phyloP scores from a whole-genome alignment of 2,329 filamentous ascomycete species.

The Diaporthe aspalathi region DNA sequence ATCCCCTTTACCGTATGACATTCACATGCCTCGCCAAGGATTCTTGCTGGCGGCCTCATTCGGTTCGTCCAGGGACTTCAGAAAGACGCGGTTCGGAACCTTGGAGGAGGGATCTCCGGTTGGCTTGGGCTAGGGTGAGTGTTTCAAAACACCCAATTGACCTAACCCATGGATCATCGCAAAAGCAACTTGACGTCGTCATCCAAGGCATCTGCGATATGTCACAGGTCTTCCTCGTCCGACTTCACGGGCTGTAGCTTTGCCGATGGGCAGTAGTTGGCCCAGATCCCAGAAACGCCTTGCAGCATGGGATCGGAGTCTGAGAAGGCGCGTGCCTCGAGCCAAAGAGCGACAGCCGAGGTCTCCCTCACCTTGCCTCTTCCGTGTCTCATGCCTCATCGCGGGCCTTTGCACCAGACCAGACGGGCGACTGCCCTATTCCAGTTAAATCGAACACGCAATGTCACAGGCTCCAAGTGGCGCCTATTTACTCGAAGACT shows the following conservation, averaged over 20 bases:
- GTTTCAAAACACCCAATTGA: slow-evolving; percentile 18
- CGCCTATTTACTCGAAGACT: background rate
- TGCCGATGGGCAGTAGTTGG: slow-evolving; percentile 2
- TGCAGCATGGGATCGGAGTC: slow-evolving; percentile 13
- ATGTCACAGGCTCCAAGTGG: background rate
- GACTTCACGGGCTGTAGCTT: background rate
- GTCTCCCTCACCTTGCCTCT: background rate
- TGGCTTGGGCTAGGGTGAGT: slow-evolving; percentile 1
- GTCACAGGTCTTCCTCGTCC: background rate
- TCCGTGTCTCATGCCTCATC: background rate
- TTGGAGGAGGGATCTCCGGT: background rate
- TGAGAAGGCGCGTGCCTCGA: slow-evolving; percentile 17
- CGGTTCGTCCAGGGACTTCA: background rate
- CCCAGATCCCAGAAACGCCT: background rate
- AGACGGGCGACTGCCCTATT: background rate
- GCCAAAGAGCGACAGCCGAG: slow-evolving; percentile 19
- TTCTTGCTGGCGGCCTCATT: background rate
- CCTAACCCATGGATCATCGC: slow-evolving; percentile 15
- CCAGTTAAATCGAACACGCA: background rate
- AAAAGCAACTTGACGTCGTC: slow-evolving; percentile 19
- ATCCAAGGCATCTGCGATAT: background rate
- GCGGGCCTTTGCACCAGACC: background rate
- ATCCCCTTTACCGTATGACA: background rate
- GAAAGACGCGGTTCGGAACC: background rate
- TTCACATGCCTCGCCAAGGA: slow-evolving; percentile 20